These are phyloP conservation scores for Corchorus capsularis DNA, from an alignment of 345 rosid species.

Conservation along the genomic window DNA sequence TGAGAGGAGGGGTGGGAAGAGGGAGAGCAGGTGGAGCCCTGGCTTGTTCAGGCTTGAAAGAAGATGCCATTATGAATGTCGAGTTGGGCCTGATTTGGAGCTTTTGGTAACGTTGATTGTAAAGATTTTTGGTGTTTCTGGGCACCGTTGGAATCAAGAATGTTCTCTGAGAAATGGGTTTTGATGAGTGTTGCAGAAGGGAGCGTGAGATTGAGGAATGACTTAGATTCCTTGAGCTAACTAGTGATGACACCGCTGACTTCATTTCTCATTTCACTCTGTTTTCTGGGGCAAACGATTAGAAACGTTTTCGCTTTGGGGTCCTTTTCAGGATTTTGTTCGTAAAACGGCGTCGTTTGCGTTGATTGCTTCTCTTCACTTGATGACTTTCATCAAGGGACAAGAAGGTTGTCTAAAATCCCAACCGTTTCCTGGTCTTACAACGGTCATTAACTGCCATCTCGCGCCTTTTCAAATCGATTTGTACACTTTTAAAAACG, in stretches of 20 bases:
- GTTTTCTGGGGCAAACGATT: neutral
- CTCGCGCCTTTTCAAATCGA: constrained; percentile 26
- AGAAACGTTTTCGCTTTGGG: neutral
- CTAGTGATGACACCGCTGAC: constrained; percentile 48
- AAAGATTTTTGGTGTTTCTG: constrained; percentile 12
- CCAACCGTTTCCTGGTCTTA: constrained; percentile 26
- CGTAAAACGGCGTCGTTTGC: neutral
- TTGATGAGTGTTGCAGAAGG: neutral
- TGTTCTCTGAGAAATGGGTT: constrained; percentile 24
- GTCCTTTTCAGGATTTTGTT: neutral
- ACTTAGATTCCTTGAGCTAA: constrained; percentile 34
- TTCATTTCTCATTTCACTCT: constrained; percentile 43
- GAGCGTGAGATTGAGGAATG: constrained; percentile 28
- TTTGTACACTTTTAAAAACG: neutral
- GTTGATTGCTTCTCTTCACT: neutral
- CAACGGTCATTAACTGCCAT: constrained; percentile 46
- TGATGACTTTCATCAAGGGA: too few relatives aligned
- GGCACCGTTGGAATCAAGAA: constrained; percentile 16
- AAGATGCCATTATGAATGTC: constrained; percentile 51
- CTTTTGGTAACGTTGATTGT: constrained; percentile 15
- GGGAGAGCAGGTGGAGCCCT: constrained; percentile 80
- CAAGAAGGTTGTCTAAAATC: too few relatives aligned
- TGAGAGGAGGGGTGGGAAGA: constrained; percentile 65
- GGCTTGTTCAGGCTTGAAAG: constrained; percentile 80
- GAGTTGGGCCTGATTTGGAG: constrained; percentile 27